Evolutionary conservation across 2,329 filamentous ascomycete species (phyloP).

Genomic region (Cercospora nicotianae): DNA sequence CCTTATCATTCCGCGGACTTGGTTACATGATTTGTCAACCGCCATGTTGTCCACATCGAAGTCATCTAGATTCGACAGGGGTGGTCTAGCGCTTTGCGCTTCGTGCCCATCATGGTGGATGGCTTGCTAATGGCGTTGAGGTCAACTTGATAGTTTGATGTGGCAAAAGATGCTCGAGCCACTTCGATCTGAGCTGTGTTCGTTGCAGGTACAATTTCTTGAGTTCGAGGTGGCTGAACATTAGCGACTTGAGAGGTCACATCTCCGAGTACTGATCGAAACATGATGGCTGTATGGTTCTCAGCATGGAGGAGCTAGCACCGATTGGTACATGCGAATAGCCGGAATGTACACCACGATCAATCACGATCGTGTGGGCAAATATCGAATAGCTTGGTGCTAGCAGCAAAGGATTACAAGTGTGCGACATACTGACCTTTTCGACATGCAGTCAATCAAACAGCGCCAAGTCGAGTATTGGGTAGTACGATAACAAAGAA

Average conservation of each 20-base stretch:
- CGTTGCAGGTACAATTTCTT: not conserved
- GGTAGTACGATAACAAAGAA: not conserved
- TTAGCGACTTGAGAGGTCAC: constrained; percentile 1
- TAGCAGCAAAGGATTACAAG: not conserved
- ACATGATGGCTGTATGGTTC: not conserved
- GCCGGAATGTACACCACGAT: not conserved
- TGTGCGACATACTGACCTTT: not conserved
- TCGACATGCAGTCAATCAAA: not conserved
- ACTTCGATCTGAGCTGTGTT: not conserved
- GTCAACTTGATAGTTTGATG: constrained; percentile 4
- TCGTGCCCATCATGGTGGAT: constrained; percentile 5
- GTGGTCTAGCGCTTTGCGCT: constrained; percentile 15
- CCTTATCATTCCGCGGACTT: constrained; percentile 46
- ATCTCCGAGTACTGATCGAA: not conserved
- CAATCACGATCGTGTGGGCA: not conserved
- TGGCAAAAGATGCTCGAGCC: constrained; percentile 11
- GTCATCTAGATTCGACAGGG: constrained; percentile 15
- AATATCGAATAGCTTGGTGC: not conserved
- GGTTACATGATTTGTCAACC: constrained; percentile 31
- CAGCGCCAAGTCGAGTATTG: not conserved
- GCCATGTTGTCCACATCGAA: constrained; percentile 23
- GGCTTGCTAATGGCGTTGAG: not conserved
- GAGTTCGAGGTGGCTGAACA: not conserved
- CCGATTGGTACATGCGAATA: not conserved
- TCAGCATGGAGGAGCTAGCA: not conserved